Evolutionary conservation across 2,329 filamentous ascomycete genomes (phyloP).

Genomic region (Simplicillium sp.): DNA sequence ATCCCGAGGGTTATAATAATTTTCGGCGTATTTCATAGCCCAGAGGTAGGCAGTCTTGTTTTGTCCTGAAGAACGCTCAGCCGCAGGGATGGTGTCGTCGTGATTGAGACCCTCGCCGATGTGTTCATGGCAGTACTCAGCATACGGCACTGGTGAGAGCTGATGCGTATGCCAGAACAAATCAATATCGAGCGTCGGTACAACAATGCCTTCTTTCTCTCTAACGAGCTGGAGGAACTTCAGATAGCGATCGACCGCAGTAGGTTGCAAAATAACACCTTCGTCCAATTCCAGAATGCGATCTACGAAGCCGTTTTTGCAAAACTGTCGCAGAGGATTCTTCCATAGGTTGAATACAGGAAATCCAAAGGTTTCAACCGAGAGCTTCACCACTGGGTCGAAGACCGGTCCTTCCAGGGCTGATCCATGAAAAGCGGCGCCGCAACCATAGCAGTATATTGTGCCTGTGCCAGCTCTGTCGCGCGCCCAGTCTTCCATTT

Average conservation of each 20-base stretch:
- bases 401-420: too few species aligned
- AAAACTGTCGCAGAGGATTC: conserved; percentile 1
- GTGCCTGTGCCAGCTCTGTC: too few species aligned
- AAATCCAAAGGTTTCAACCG: not conserved
- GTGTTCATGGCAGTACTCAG: conserved; percentile 3
- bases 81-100: conserved; percentile 22
- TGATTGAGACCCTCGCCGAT: conserved; percentile 34
- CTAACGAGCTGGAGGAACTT: conserved; percentile 1
- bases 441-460: too few species aligned
- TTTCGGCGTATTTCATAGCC: not conserved
- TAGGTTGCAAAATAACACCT: not conserved
- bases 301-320: conserved; percentile 1
- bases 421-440: too few species aligned
- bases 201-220: conserved; percentile 6
- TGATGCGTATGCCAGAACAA: conserved; percentile 35
- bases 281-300: not conserved
- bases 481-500: too few species aligned
- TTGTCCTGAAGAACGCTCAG: not conserved
- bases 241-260: not conserved
- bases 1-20: not conserved
- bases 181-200: conserved; percentile 32
- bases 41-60: not conserved
- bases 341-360: conserved; percentile 2
- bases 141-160: conserved; percentile 19
- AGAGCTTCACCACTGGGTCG: not conserved